Percentiles rank a stretch among this genome's conserved stretches.
Evolutionary conservation across 768 basidiomycete species (phyloP).

Genomic region (Tulasnella sp.): DNA sequence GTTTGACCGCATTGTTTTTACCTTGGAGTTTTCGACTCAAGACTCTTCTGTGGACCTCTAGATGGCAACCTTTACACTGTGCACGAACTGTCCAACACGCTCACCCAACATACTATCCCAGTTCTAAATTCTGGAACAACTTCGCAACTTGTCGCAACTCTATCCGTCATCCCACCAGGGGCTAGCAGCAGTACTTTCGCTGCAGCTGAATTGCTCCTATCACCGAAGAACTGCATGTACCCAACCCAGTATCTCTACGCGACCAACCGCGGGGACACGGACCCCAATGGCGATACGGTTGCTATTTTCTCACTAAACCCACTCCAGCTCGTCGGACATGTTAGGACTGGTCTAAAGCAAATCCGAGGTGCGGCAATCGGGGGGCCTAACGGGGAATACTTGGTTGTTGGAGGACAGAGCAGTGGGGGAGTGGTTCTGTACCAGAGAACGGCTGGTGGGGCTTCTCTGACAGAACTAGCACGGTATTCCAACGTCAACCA

Average conservation of each 20-base stretch:
- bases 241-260: slow-evolving; percentile 36
- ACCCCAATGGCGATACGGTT: slow-evolving; percentile 34
- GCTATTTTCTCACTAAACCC: slow-evolving; percentile 35
- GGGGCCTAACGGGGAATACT: slow-evolving; percentile 35
- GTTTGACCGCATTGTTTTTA: not conserved
- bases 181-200: slow-evolving; percentile 24
- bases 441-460: slow-evolving; percentile 28
- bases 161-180: slow-evolving; percentile 35
- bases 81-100: slow-evolving; percentile 38
- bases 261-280: slow-evolving; percentile 35
- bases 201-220: slow-evolving; percentile 32
- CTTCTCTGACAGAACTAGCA: slow-evolving; percentile 27
- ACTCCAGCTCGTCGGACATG: slow-evolving; percentile 35
- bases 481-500: slow-evolving; percentile 18
- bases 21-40: not conserved
- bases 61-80: slow-evolving; percentile 37
- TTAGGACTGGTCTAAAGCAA: slow-evolving; percentile 37
- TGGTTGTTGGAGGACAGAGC: slow-evolving; percentile 37
- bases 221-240: slow-evolving; percentile 24
- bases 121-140: slow-evolving; percentile 6
- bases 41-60: not conserved
- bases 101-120: slow-evolving; percentile 37
- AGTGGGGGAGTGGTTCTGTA: slow-evolving; percentile 37
- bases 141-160: slow-evolving; percentile 30
- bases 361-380: slow-evolving; percentile 37